A percentile compares a stretch with the other conserved stretches of the same genome.
These are phyloP conservation scores for Alternaria consortialis DNA, from an alignment of 2,329 filamentous ascomycete species.

Conservation along the genomic window DNA sequence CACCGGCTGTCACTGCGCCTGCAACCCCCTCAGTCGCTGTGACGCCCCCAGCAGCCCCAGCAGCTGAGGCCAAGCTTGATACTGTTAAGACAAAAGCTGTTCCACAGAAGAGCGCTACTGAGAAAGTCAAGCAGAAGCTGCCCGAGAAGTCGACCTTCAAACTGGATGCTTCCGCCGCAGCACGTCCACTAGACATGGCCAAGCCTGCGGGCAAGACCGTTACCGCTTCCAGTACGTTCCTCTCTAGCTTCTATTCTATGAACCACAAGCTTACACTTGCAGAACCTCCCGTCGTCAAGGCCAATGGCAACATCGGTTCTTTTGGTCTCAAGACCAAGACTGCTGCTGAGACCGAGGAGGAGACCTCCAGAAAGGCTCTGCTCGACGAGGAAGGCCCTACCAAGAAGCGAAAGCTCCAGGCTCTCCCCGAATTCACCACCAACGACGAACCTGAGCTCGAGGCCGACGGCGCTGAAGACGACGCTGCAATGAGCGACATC, in stretches of 20 bases:
- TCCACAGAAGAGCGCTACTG: slow-evolving; percentile 84
- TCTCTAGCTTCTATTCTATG: not conserved
- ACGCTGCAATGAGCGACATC: slow-evolving; percentile 78
- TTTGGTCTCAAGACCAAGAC: slow-evolving; percentile 77
- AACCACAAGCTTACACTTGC: slow-evolving; percentile 27
- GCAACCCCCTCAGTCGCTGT: slow-evolving; percentile 60
- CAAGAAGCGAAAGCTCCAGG: slow-evolving; percentile 85
- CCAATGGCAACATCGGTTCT: slow-evolving; percentile 77
- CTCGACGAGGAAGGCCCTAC: slow-evolving; percentile 81
- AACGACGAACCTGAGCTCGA: slow-evolving; percentile 50
- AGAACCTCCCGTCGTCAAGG: slow-evolving; percentile 64
- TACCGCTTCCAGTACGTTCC: slow-evolving; percentile 28
- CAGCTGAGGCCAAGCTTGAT: slow-evolving; percentile 53
- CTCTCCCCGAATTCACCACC: slow-evolving; percentile 77
- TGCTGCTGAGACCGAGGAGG: slow-evolving; percentile 72
- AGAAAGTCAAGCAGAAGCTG: slow-evolving; percentile 71
- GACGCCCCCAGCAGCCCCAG: slow-evolving; percentile 43
- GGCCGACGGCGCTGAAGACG: slow-evolving; percentile 66
- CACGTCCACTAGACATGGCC: slow-evolving; percentile 36
- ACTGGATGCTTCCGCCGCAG: slow-evolving; percentile 44
- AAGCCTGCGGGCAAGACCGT: slow-evolving; percentile 40
- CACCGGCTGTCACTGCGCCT: slow-evolving; percentile 71
- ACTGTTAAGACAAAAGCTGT: slow-evolving; percentile 74
- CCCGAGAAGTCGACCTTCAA: slow-evolving; percentile 51
- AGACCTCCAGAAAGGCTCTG: slow-evolving; percentile 79